Evolutionary conservation across 345 rosid genomes (phyloP).

Genomic region (Eucalyptus dawsonii): DNA sequence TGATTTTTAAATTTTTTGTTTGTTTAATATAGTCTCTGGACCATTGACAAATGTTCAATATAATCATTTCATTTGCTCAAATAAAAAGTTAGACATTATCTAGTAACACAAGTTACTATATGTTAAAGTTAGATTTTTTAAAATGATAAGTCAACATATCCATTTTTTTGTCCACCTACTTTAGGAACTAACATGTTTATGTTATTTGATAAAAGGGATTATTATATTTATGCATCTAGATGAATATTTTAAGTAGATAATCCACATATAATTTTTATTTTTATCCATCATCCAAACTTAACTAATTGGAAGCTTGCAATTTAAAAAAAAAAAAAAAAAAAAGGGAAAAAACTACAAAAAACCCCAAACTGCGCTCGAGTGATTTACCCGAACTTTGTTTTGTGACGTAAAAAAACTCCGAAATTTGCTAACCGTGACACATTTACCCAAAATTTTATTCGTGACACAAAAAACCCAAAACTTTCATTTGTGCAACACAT

Average conservation of each 20-base stretch:
- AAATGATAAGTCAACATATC: background rate
- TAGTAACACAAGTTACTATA: no score
- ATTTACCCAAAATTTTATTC: no score
- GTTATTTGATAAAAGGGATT: background rate
- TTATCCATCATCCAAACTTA: background rate
- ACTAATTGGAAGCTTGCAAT: background rate
- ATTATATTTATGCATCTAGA: background rate
- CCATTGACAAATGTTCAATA: background rate
- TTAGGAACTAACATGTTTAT: background rate
- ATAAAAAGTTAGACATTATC: background rate
- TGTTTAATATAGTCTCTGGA: background rate
- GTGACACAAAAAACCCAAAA: no score
- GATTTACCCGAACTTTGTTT: no score
- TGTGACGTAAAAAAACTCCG: no score
- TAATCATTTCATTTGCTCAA: background rate
- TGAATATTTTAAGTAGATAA: background rate
- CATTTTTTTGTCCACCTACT: background rate
- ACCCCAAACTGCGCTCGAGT: no score
- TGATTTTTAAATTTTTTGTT: accelerated
- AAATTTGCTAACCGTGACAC: no score
- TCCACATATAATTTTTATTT: background rate
- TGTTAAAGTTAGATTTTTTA: background rate
- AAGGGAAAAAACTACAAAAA: no score
- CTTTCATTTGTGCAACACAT: no score
- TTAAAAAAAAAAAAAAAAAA: no score